Evolutionary conservation across 768 basidiomycete genomes (phyloP), one percentile per base, ranked within the genome.

Genomic region (Lyophyllum shimeji): DNA sequence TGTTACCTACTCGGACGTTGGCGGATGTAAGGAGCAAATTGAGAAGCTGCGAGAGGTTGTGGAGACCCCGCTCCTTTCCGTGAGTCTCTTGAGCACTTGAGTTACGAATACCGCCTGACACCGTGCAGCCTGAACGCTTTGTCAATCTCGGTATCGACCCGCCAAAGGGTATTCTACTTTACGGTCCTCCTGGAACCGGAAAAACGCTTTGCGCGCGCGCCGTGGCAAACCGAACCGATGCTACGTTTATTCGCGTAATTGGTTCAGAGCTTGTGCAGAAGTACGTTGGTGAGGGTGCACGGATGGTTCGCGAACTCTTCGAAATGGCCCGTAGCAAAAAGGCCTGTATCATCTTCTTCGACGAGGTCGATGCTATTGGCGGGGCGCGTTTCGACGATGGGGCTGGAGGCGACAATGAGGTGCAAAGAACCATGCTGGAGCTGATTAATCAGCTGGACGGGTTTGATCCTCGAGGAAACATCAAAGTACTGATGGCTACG

Each of bases 261-360:
- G 97, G 97, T 13, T 98, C 96, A 12, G 97, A 99, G 71, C 81
- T 99, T 15, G 97, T 99, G n/a, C 97, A 99, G 74, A 99, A 99
- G 71, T 99, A 99, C 69, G 97, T 99, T 48, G 97, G 97, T 46
- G 97, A 99, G 73, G 97, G 97, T 57, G 97, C 97, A 7, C 82
- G 97, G 56, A 98, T 98, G 97, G 95, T 99, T 17, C 87, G 97
- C 46, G 97, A 98, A 68, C 77, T 98, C 55, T 99, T 99, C 72
- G 97, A 98, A 74, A 98, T 98, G 96, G 97, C 97, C 27, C 83
- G 97, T 59, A 88, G 88, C 61, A 98, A 98, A 79, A 98, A 98
- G 74, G 97, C 97, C 1, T 98, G 97, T 67, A 98, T 99, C 68
- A 98, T 99, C 67, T 99, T 99, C 76, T 98, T 99, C 62, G 97